phyloP scores from a whole-genome alignment of 2,329 filamentous ascomycete species.

The Knufia fluminis region DNA sequence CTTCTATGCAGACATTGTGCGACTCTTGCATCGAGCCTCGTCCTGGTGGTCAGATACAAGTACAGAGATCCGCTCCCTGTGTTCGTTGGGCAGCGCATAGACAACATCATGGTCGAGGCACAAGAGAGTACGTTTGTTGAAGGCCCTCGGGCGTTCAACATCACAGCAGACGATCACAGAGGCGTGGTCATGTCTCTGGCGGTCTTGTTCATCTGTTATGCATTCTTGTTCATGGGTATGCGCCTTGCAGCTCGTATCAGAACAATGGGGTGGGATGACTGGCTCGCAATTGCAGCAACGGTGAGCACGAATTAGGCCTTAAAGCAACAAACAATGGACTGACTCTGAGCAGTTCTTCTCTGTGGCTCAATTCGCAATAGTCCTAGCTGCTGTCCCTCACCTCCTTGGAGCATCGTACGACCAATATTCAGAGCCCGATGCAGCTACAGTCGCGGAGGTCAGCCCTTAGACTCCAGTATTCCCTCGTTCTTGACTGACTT shows the following conservation, averaged over 20 bases:
- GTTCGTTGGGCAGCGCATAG: too few species aligned
- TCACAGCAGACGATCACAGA: constrained; percentile 12
- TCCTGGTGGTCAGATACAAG: too few species aligned
- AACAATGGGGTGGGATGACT: constrained; percentile 15
- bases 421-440: constrained; percentile 6
- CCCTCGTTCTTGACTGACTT: constrained; percentile 1
- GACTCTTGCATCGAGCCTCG: too few species aligned
- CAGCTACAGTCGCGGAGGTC: constrained; percentile 10
- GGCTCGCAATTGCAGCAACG: constrained; percentile 12
- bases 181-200: constrained; percentile 12
- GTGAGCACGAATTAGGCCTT: constrained; percentile 4
- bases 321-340: not conserved
- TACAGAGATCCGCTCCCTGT: too few species aligned
- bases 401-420: constrained; percentile 12
- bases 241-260: constrained; percentile 11
- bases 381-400: constrained; percentile 11
- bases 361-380: constrained; percentile 10
- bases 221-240: constrained; percentile 14
- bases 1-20: too few species aligned
- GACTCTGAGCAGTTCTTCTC: constrained; percentile 10
- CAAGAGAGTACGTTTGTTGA: not conserved
- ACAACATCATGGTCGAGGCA: not conserved
- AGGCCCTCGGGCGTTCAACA: constrained; percentile 12
- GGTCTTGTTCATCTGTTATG: constrained; percentile 13
- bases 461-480: not conserved